These are phyloP conservation scores for Termitomyces sp. DNA, from an alignment of 768 basidiomycete genomes.

Conservation along the genomic window DNA sequence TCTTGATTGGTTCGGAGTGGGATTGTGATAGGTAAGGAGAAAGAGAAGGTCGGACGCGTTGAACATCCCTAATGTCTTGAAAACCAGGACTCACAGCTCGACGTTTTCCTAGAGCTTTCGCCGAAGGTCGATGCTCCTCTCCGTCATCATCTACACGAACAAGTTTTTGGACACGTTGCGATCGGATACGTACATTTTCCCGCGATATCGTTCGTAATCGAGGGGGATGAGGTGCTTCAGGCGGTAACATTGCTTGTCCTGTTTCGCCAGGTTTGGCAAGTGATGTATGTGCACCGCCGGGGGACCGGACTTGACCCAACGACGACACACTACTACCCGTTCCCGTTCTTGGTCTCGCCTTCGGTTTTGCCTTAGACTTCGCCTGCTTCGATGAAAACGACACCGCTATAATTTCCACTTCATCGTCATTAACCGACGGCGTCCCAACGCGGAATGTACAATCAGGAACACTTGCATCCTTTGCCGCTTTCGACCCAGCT, in stretches of 20 bases:
- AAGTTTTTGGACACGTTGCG: neutral
- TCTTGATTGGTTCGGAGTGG: neutral
- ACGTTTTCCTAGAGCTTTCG: slow-evolving; percentile 27
- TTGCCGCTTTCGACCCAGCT: neutral
- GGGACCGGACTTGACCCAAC: neutral
- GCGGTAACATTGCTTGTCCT: neutral
- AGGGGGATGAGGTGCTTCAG: neutral
- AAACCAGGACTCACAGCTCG: slow-evolving; percentile 13
- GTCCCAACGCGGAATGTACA: neutral
- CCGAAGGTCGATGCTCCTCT: slow-evolving; percentile 16
- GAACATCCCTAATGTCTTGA: neutral
- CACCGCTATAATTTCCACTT: neutral
- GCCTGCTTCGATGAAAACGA: neutral
- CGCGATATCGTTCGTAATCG: neutral
- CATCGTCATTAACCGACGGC: neutral
- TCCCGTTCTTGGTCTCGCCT: neutral
- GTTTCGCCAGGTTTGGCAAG: too few species aligned
- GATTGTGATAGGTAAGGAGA: neutral
- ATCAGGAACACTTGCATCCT: neutral
- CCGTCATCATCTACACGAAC: neutral
- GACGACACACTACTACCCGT: neutral
- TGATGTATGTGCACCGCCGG: too few species aligned
- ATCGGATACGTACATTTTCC: neutral
- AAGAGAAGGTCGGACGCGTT: neutral
- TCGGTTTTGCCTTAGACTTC: neutral